These are phyloP conservation scores for Aspergillus kassunensis DNA, from an alignment of 495 filamentous ascomycete species.

Conservation along the genomic window DNA sequence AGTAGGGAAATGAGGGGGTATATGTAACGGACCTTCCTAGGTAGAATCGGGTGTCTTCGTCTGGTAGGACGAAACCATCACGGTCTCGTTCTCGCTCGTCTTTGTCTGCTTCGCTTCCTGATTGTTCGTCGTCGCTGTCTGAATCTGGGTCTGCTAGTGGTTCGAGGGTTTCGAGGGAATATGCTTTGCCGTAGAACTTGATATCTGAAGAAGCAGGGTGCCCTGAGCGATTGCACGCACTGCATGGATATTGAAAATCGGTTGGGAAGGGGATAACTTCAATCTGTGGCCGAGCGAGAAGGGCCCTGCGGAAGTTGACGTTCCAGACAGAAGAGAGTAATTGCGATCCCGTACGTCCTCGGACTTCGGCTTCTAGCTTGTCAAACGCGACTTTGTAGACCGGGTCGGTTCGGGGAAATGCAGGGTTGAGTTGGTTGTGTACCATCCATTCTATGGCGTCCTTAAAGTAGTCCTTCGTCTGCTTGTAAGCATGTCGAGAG, in stretches of 20 bases:
- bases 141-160: conserved; percentile 54
- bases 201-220: conserved; percentile 65
- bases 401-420: conserved; percentile 59
- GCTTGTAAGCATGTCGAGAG: conserved; percentile 59
- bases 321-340: conserved; percentile 74
- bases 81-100: conserved; percentile 34
- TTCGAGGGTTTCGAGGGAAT: conserved; percentile 65
- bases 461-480: conserved; percentile 72
- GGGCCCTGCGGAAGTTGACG: conserved; percentile 55
- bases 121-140: conserved; percentile 38
- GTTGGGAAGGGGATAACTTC: conserved; percentile 34
- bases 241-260: conserved; percentile 50
- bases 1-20: neutral
- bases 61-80: conserved; percentile 30
- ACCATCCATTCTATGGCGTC: conserved; percentile 82
- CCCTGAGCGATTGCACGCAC: conserved; percentile 68
- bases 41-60: conserved; percentile 36
- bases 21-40: conserved; percentile 38
- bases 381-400: conserved; percentile 68
- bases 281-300: conserved; percentile 61
- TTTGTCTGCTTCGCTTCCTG: conserved; percentile 33
- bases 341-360: conserved; percentile 63
- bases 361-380: conserved; percentile 71
- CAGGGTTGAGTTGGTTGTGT: conserved; percentile 70
- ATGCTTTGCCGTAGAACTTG: conserved; percentile 63